Percentiles rank a stretch among this genome's conserved stretches.
phyloP scores from a whole-genome alignment of 345 rosid species.

The Aquilaria sinensis region DNA sequence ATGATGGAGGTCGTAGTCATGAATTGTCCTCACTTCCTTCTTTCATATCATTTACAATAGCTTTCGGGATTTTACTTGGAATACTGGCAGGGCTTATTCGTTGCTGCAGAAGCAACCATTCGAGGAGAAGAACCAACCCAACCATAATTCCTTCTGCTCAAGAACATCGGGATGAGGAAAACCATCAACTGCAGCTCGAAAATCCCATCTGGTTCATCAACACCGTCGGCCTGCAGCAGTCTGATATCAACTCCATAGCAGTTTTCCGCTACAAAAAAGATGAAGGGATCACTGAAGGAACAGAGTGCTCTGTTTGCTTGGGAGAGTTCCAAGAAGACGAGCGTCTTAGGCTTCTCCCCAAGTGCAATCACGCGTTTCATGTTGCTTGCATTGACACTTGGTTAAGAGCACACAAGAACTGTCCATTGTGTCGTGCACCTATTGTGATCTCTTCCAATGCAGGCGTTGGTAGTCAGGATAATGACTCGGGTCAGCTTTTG shows the following conservation, averaged over 20 bases:
- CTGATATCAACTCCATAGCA: conserved; percentile 49
- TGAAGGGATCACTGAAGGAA: conserved; percentile 52
- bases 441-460: conserved; percentile 17
- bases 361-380: conserved; percentile 87
- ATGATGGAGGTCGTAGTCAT: too few relatives aligned
- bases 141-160: conserved; percentile 21
- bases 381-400: conserved; percentile 72
- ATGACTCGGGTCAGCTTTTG: conserved; percentile 15
- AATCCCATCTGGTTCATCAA: conserved; percentile 65
- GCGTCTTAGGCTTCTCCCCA: conserved; percentile 57
- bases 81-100: too few relatives aligned
- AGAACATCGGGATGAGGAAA: conserved; percentile 28
- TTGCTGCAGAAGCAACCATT: conserved; percentile 16
- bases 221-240: conserved; percentile 56
- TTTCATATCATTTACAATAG: conserved; percentile 9
- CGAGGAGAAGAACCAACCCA: conserved; percentile 9
- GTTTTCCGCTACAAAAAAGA: conserved; percentile 43
- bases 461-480: conserved; percentile 8
- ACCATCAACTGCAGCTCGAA: conserved; percentile 23
- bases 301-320: conserved; percentile 88
- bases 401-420: conserved; percentile 71
- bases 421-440: conserved; percentile 82
- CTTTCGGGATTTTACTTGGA: background rate
- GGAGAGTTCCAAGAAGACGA: conserved; percentile 64
- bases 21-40: background rate